A percentile compares a stretch with the other conserved stretches of the same genome.
phyloP scores from a whole-genome alignment of 2,329 filamentous ascomycete species.

The Dendrostoma leiphaemia region DNA sequence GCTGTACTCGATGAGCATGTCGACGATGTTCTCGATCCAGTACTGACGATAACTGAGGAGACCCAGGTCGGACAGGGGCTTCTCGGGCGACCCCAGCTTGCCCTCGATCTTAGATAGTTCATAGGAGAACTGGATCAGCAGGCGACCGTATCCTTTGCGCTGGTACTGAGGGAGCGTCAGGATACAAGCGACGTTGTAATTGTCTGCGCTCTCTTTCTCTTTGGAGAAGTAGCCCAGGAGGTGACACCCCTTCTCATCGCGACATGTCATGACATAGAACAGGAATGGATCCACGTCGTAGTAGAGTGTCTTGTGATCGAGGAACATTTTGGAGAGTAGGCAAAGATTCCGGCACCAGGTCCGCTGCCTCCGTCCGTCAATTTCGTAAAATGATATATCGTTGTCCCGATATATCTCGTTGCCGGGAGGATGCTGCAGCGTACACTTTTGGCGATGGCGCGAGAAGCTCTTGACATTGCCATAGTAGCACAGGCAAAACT shows the following conservation, averaged over 20 bases:
- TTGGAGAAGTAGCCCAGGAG: conserved; percentile 99
- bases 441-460: conserved; percentile 87
- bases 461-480: conserved; percentile 78
- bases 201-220: conserved; percentile 94
- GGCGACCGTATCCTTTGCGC: conserved; percentile 85
- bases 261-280: conserved; percentile 95
- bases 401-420: conserved; percentile 98
- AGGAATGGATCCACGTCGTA: conserved; percentile 99
- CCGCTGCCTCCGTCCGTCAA: conserved; percentile 88
- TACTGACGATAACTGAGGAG: conserved; percentile 93
- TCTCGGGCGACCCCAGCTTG: conserved; percentile 94
- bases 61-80: conserved; percentile 90
- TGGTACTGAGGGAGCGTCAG: conserved; percentile 95
- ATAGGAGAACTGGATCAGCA: conserved; percentile 97
- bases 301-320: conserved; percentile 97
- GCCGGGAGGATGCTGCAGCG: conserved; percentile 85
- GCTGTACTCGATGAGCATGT: conserved; percentile 73
- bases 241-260: conserved; percentile 86
- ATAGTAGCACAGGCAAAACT: conserved; percentile 93
- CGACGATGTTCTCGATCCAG: conserved; percentile 94
- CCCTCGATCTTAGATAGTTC: conserved; percentile 93
- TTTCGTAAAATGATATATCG: conserved; percentile 93
- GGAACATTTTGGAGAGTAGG: conserved; percentile 89
- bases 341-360: conserved; percentile 98
- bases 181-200: conserved; percentile 98